These are phyloP conservation scores for Debaryomyces robertsiae DNA, from an alignment of 1,139 yeast genomes.

Conservation along the genomic window DNA sequence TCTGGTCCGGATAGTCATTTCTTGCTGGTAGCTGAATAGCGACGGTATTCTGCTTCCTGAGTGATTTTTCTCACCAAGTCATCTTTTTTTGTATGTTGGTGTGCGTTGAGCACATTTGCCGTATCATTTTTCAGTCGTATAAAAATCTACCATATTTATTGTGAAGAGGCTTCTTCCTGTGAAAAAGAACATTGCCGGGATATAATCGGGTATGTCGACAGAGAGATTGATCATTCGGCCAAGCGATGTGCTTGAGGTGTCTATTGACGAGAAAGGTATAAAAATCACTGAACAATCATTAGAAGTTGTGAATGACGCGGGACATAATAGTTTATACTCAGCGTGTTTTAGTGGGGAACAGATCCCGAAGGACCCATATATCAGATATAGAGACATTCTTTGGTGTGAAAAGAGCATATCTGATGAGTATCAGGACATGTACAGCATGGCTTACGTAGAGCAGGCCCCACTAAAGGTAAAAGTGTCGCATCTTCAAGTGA, in stretches of 20 bases:
- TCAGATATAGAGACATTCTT: slow-evolving; percentile 30
- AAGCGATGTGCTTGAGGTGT: slow-evolving; percentile 3
- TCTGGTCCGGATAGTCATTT: too few species aligned
- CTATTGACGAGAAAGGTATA: slow-evolving; percentile 10
- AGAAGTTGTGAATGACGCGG: slow-evolving; percentile 1
- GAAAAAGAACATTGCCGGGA: too few species aligned
- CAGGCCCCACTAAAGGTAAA: slow-evolving; percentile 15
- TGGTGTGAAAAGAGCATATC: slow-evolving; percentile 25
- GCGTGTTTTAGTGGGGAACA: slow-evolving; percentile 6
- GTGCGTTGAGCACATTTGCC: background rate
- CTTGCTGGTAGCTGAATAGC: too few species aligned
- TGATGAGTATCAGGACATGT: slow-evolving; percentile 16
- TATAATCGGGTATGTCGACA: slow-evolving; percentile 11
- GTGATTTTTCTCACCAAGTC: background rate
- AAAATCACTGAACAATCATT: slow-evolving; percentile 9
- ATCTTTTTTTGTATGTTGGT: background rate
- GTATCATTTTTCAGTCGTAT: background rate
- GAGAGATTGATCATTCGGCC: slow-evolving; percentile 9
- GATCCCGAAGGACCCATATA: slow-evolving; percentile 9
- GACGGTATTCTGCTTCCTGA: too few species aligned
- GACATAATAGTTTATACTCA: slow-evolving; percentile 3
- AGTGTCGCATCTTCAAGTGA: slow-evolving; percentile 11
- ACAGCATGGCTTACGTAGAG: slow-evolving; percentile 25
- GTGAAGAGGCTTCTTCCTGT: too few species aligned
- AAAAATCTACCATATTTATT: background rate